These are phyloP conservation scores for Magnaporthiopsis incrustans DNA, from an alignment of 2,329 filamentous ascomycete species.

Conservation along the genomic window DNA sequence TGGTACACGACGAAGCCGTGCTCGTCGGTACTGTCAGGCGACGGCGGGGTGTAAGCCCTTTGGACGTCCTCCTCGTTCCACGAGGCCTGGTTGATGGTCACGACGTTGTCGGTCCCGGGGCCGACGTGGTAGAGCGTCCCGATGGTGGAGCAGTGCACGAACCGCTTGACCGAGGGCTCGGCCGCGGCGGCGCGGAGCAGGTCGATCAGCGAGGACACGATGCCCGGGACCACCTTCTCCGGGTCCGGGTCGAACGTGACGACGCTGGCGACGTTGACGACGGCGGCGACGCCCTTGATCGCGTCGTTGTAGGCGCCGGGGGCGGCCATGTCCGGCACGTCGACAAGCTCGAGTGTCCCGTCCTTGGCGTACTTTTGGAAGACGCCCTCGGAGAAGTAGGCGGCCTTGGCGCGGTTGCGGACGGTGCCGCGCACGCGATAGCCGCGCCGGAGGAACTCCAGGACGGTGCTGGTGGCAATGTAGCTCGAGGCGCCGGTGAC, in stretches of 20 bases:
- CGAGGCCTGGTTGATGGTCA: slow-evolving; percentile 8
- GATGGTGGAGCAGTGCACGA: slow-evolving; percentile 32
- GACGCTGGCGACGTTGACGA: slow-evolving; percentile 31
- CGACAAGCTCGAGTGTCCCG: slow-evolving; percentile 25
- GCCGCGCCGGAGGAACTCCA: slow-evolving; percentile 18
- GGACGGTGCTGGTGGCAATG: slow-evolving; percentile 7
- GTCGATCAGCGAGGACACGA: slow-evolving; percentile 19
- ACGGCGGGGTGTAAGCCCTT: slow-evolving; percentile 11
- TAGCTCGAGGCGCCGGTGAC: slow-evolving; percentile 10
- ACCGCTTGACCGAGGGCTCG: slow-evolving; percentile 27
- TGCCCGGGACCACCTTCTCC: slow-evolving; percentile 27
- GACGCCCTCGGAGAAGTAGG: slow-evolving; percentile 10
- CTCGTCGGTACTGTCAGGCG: slow-evolving; percentile 5
- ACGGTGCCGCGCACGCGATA: slow-evolving; percentile 37
- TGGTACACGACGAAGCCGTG: slow-evolving; percentile 9
- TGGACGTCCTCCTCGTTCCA: slow-evolving; percentile 16
- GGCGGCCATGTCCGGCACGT: slow-evolving; percentile 25
- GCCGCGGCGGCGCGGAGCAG: slow-evolving; percentile 26
- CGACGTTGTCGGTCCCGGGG: slow-evolving; percentile 12
- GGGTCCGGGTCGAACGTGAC: slow-evolving; percentile 27
- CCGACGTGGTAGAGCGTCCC: slow-evolving; percentile 15
- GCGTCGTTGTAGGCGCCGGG: slow-evolving; percentile 19
- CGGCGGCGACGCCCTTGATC: slow-evolving; percentile 21
- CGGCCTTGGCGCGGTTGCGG: slow-evolving; percentile 24
- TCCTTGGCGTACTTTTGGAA: slow-evolving; percentile 25